Base-by-base conservation (phyloP, 495 filamentous ascomycete genomes). In the Tricharina praecox region DNA sequence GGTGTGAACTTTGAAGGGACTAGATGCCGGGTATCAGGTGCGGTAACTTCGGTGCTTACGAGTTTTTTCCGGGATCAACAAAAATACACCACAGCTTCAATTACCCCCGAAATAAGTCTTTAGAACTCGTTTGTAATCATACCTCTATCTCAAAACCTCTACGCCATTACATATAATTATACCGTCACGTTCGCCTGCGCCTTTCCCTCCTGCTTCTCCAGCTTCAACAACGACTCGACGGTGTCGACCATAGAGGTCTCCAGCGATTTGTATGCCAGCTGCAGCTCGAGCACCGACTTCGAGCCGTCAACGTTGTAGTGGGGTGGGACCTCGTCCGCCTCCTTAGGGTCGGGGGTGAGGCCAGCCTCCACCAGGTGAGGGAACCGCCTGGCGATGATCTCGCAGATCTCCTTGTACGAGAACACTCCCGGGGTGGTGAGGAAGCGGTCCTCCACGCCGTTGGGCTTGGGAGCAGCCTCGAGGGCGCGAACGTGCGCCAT, bases 401-500 rank as follows among this genome's bases (percentile, higher is more conserved):
- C 34, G 23, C 52, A 54, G 26, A 56, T 51, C 23, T 56, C 35
- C 5, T 42, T 25, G 16, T 55, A 56, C 16, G 36, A 45, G 18
- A 35, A 56, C 16, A 39, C 70, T 5, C 87, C 82, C 0, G 53
- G 59, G 8, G 47, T 55, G 0, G 77, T 63, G 64, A 88, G 81
- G 63, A 81, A 86, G 28, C 83, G 66, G 61, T 86, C 74, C 26
- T 71, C 72, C 2, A 5, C 11, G 10, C 71, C 76, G 9, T 79
- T 79, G 24, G 75, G 75, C 1, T 73, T 63, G 2, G 73, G 60
- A 40, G 82, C 77, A 18, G 40, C 40, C 13, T 34, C 28, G 2
- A 81, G 76, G 2, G 82, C 79, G 16, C 70, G 68, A 5, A 86
- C 72, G 58, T 90, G 83, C 3, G 76, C 78, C 5, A 75, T 60